These are phyloP conservation scores for Cephalotrichum gorgonifer DNA, from an alignment of 2,329 filamentous ascomycete species.

Conservation along the genomic window DNA sequence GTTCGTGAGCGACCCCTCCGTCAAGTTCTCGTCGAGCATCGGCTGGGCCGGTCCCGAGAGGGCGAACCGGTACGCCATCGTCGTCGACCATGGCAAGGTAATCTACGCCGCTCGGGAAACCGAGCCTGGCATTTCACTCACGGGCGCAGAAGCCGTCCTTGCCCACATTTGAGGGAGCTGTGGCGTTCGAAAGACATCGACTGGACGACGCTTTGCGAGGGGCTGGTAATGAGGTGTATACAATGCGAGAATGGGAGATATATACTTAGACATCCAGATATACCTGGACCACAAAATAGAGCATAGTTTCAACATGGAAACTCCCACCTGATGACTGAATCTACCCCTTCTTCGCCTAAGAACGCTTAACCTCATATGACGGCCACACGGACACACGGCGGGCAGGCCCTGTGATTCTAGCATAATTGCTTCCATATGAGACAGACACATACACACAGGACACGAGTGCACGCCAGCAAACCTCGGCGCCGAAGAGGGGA, in stretches of 20 bases:
- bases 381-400: too few species aligned
- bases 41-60: constrained; percentile 69
- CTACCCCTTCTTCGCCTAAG: too few species aligned
- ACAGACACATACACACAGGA: background rate
- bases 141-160: constrained; percentile 43
- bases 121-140: constrained; percentile 31
- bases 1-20: constrained; percentile 62
- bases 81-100: constrained; percentile 77
- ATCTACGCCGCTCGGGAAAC: constrained; percentile 68
- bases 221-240: background rate
- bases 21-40: constrained; percentile 66
- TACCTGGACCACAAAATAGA: constrained; percentile 2
- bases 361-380: background rate
- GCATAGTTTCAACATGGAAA: background rate
- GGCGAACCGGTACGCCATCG: constrained; percentile 68
- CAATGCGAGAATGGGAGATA: background rate
- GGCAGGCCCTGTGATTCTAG: too few species aligned
- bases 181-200: background rate
- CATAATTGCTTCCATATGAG: background rate
- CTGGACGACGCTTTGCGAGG: background rate
- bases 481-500: constrained; percentile 1
- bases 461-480: constrained; percentile 5
- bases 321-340: too few species aligned
- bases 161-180: constrained; percentile 34
- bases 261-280: constrained; percentile 3